Evolutionary conservation across 495 filamentous ascomycete species (phyloP), one percentile per base, ranked within the genome.

Genomic region (Eremomyces bilateralis): DNA sequence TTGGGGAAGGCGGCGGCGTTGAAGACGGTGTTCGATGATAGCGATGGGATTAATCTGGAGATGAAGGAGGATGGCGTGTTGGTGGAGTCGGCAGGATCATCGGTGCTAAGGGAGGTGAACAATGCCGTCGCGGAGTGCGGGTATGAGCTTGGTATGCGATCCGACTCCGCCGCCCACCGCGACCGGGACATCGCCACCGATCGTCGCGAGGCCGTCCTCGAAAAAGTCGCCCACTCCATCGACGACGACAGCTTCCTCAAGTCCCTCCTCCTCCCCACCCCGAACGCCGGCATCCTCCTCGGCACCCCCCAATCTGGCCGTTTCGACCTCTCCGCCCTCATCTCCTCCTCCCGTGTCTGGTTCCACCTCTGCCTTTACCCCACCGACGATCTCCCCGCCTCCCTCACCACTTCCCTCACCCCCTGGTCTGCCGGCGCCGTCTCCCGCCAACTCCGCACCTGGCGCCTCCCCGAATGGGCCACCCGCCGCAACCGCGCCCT

Each of bases 61-160:
- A 95, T 97, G 85, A 88, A 81, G 50, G 71, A 82, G 39, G 88
- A 97, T 44, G 90, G 90, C 12, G 68, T 97, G 17, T 61, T 74
- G 20, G 63, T 85, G 13, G 59, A 59, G 1, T 31, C 71, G 0
- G 68, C 69, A 3, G 77, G 76, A 4, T 72, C 71, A 35, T 90
- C 88, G 0, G 73, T 95, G 20, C 40, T 81, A 6, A 71, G 72
- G 35, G 84, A 92, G 49, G 88, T 91, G 76, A 67, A 74, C 43
- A 69, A 66, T 31, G 81, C 82, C 1, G 67, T 92, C 13, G 53
- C 71, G 1, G 76, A 82, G 33, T 74, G 71, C 32, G 90, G 75
- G 37, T 68, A 76, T 8, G 83, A 91, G 45, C 62, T 97, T 1
- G 81, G 83, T 10, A 72, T 91, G 33, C 71, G 64, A 45, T 63